phyloP scores from a whole-genome alignment of 1,284 basidiomycete genomes.

The Vanrija pseudolonga region DNA sequence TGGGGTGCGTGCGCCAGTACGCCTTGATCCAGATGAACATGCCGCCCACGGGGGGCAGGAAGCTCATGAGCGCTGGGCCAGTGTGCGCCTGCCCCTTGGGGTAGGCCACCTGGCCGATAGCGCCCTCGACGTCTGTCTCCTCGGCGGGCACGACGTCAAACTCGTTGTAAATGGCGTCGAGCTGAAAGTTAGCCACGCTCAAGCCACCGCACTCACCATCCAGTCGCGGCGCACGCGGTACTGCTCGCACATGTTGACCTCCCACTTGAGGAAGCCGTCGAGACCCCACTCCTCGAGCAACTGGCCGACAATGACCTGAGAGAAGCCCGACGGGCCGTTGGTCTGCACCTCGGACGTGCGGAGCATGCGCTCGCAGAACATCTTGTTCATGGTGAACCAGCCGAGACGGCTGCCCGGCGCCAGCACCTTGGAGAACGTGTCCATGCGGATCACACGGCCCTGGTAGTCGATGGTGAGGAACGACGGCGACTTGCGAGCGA shows the following conservation, averaged over 20 bases:
- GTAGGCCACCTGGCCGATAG: conserved; percentile 21
- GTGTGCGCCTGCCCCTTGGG: conserved; percentile 8
- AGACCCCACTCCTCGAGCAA: conserved; percentile 61
- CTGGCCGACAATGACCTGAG: conserved; percentile 56
- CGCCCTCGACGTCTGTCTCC: conserved; percentile 7
- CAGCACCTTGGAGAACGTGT: conserved; percentile 53
- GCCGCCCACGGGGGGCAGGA: conserved; percentile 57
- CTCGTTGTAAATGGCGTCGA: conserved; percentile 9
- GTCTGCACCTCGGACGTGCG: conserved; percentile 64
- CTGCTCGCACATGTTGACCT: conserved; percentile 53
- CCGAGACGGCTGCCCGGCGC: conserved; percentile 70
- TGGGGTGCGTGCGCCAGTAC: conserved; percentile 21
- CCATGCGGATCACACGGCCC: conserved; percentile 39
- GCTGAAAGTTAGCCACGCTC: neutral
- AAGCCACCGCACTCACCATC: conserved; percentile 13
- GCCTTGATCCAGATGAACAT: conserved; percentile 41
- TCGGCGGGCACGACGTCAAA: conserved; percentile 22
- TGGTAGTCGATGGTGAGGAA: conserved; percentile 57
- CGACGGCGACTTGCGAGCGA: conserved; percentile 55
- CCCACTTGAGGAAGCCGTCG: conserved; percentile 68
- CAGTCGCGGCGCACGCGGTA: conserved; percentile 41
- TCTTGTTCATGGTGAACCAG: conserved; percentile 58
- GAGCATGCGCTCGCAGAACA: conserved; percentile 61
- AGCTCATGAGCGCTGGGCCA: conserved; percentile 54
- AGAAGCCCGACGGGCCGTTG: conserved; percentile 66